A percentile compares a stretch with the other conserved stretches of the same genome.
Evolutionary conservation across 2,329 filamentous ascomycete species (phyloP).

Genomic region (Parafenestella ontariensis): DNA sequence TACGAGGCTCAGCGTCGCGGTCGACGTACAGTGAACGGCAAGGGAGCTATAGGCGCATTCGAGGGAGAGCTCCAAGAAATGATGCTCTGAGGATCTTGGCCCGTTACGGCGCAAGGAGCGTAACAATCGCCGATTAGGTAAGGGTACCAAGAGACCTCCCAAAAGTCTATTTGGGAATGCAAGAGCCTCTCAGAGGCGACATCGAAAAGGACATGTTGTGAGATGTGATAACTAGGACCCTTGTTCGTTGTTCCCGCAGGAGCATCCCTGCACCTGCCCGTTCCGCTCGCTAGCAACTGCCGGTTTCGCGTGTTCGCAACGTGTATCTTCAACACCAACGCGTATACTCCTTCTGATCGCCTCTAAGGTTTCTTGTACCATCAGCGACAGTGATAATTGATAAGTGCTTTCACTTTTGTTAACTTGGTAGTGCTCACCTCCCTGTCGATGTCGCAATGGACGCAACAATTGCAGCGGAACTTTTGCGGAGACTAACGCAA

Average conservation of each 20-base stretch:
- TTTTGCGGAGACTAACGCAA: neutral
- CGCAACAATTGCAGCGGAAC: neutral
- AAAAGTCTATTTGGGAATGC: neutral
- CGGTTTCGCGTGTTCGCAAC: constrained; percentile 2
- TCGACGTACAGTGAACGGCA: constrained; percentile 20
- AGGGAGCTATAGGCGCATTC: constrained; percentile 24
- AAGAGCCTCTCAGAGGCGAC: neutral
- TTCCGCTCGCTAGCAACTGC: constrained; percentile 11
- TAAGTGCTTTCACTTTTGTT: neutral
- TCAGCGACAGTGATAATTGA: neutral
- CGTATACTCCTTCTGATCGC: neutral
- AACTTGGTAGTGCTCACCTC: too few species aligned
- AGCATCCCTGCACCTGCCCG: constrained; percentile 12
- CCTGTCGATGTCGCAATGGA: too few species aligned
- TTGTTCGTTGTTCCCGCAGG: neutral
- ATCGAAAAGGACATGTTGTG: constrained; percentile 16
- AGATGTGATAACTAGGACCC: constrained; percentile 3
- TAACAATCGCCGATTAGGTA: neutral
- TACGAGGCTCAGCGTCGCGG: constrained; percentile 1
- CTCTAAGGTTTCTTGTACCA: neutral
- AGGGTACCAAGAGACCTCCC: neutral
- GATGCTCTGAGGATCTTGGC: neutral
- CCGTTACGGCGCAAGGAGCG: neutral
- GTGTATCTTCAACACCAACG: neutral
- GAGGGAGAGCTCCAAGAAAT: constrained; percentile 4